Conservation (phyloP, 2,329 filamentous ascomycete genomes). For the Fusarium praegraminearum region DNA sequence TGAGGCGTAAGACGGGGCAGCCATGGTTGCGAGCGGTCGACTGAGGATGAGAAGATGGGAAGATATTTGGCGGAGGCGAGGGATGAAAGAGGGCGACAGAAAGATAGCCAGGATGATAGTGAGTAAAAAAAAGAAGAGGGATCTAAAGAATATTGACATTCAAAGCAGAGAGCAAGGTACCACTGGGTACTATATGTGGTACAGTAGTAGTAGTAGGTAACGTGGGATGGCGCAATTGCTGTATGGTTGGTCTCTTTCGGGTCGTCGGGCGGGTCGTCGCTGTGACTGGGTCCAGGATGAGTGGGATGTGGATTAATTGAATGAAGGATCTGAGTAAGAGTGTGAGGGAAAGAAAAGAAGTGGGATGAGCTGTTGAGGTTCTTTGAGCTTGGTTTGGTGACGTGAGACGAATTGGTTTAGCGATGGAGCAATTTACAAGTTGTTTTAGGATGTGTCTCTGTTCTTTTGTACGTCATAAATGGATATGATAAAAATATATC, state of each 20-base stretch:
- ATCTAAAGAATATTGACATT: conserved; percentile 16
- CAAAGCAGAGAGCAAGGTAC: conserved; percentile 15
- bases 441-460: background rate
- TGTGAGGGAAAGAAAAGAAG: conserved; percentile 24
- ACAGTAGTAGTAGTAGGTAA: conserved; percentile 21
- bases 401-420: conserved; percentile 5
- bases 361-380: conserved; percentile 25
- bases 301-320: conserved; percentile 34
- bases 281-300: conserved; percentile 23
- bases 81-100: conserved; percentile 43
- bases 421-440: conserved; percentile 12
- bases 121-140: conserved; percentile 39
- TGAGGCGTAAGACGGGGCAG: conserved; percentile 69
- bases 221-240: conserved; percentile 39
- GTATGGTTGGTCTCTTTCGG: conserved; percentile 37
- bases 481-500: background rate
- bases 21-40: conserved; percentile 51
- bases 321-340: conserved; percentile 4
- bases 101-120: conserved; percentile 48
- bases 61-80: conserved; percentile 48
- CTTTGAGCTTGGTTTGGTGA: conserved; percentile 9
- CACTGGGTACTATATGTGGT: background rate
- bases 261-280: conserved; percentile 45
- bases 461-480: background rate
- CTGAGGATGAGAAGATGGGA: conserved; percentile 43